Percentiles rank a stretch among this genome's conserved stretches.
Conservation (phyloP, 495 filamentous ascomycete genomes). For the Penicillium longicatenatum region DNA sequence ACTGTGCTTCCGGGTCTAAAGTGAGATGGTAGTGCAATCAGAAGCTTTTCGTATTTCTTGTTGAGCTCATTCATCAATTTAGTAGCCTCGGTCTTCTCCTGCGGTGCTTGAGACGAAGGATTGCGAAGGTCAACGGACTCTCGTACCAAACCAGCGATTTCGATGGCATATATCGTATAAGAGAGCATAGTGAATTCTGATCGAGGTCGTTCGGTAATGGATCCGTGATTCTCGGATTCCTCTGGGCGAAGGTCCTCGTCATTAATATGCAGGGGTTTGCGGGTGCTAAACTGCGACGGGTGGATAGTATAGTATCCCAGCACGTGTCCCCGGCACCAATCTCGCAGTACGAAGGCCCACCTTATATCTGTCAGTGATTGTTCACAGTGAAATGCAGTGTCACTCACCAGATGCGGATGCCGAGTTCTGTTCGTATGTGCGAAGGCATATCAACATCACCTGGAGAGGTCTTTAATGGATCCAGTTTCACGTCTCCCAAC, state of each 20-base stretch:
- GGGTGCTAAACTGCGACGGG: constrained; percentile 30
- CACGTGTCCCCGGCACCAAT: constrained; percentile 29
- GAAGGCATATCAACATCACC: background rate
- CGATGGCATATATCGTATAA: constrained; percentile 28
- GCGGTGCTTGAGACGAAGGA: background rate
- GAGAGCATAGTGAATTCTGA: constrained; percentile 36
- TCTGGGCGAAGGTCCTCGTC: constrained; percentile 21
- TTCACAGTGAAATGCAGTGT: no score
- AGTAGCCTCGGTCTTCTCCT: background rate
- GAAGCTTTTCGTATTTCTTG: constrained; percentile 25
- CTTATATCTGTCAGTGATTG: constrained; percentile 9
- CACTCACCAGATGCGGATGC: constrained; percentile 21
- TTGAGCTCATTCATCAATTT: constrained; percentile 4
- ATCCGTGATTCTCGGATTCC: background rate
- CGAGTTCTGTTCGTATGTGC: constrained; percentile 18
- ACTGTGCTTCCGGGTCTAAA: constrained; percentile 28
- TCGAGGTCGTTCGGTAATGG: constrained; percentile 26
- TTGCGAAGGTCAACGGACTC: constrained; percentile 25
- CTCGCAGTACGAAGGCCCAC: constrained; percentile 31
- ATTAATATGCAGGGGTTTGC: constrained; percentile 29
- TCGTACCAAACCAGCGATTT: constrained; percentile 23
- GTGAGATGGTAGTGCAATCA: constrained; percentile 24
- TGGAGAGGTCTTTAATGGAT: background rate
- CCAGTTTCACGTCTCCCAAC: constrained; percentile 23
- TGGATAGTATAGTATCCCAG: constrained; percentile 31